phyloP scores from a whole-genome alignment of 2,329 filamentous ascomycete species.

The Hypocrella siamensis region DNA sequence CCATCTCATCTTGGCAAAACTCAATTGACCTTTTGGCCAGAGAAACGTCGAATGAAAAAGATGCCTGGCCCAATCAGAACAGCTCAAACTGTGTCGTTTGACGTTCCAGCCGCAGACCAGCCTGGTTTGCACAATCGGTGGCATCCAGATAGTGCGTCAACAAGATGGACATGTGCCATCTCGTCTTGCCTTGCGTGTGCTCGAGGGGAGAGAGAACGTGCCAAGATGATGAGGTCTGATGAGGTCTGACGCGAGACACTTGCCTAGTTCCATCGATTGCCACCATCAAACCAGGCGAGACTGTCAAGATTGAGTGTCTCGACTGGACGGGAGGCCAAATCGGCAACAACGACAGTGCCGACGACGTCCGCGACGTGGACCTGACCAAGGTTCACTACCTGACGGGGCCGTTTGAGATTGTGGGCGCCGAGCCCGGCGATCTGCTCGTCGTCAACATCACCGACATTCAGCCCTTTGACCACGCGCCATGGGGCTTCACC shows the following conservation, averaged over 20 bases:
- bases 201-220: no score
- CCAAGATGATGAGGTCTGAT: no score
- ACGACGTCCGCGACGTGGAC: slow-evolving; percentile 74
- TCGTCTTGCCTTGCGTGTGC: neutral
- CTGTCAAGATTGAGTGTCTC: slow-evolving; percentile 84
- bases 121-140: slow-evolving; percentile 66
- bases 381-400: slow-evolving; percentile 77
- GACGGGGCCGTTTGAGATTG: slow-evolving; percentile 76
- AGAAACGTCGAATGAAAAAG: neutral
- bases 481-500: slow-evolving; percentile 82
- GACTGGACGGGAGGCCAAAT: slow-evolving; percentile 82
- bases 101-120: slow-evolving; percentile 57
- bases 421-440: slow-evolving; percentile 72
- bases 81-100: slow-evolving; percentile 30
- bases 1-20: no score
- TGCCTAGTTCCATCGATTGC: slow-evolving; percentile 55
- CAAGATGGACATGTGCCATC: neutral
- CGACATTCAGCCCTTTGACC: slow-evolving; percentile 77
- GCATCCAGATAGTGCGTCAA: slow-evolving; percentile 66
- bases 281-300: slow-evolving; percentile 67
- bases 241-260: neutral
- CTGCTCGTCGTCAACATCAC: slow-evolving; percentile 79
- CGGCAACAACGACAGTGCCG: slow-evolving; percentile 75
- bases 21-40: no score
- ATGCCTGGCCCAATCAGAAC: slow-evolving; percentile 43